phyloP scores from a whole-genome alignment of 163 green algal species.

The Coccomyxa subellipsoidea region DNA sequence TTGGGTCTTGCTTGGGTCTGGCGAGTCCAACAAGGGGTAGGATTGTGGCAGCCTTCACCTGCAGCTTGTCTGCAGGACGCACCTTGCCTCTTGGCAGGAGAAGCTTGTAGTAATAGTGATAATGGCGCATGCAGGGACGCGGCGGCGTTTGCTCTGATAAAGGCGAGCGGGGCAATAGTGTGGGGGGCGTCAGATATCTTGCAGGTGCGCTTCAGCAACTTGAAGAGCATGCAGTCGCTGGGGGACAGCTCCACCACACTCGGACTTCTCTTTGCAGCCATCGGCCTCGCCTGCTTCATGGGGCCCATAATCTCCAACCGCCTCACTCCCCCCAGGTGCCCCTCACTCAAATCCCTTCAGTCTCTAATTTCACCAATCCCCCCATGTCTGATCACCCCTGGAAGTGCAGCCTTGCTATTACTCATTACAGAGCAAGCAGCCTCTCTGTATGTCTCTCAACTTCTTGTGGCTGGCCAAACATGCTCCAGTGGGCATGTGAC shows the following conservation, averaged over 20 bases:
- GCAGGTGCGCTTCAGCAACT: slow-evolving; percentile 25
- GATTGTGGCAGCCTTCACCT: too few relatives aligned
- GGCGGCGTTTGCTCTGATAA: slow-evolving; percentile 35
- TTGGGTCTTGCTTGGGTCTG: too few relatives aligned
- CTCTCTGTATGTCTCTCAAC: too few relatives aligned
- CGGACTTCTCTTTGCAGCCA: slow-evolving; percentile 48
- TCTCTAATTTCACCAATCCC: too few relatives aligned
- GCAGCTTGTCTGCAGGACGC: too few relatives aligned
- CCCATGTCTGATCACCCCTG: too few relatives aligned
- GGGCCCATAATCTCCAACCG: slow-evolving; percentile 44
- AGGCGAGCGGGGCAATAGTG: slow-evolving; percentile 27
- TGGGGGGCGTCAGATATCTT: slow-evolving; percentile 38
- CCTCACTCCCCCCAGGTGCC: slow-evolving; percentile 25
- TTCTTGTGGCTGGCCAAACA: too few relatives aligned
- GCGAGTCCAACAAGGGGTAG: too few relatives aligned
- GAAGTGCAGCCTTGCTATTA: too few relatives aligned
- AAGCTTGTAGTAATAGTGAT: neutral
- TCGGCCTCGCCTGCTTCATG: slow-evolving; percentile 52
- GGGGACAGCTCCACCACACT: slow-evolving; percentile 30
- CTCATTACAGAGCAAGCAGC: too few relatives aligned
- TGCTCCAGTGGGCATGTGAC: neutral
- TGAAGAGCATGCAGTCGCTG: slow-evolving; percentile 39
- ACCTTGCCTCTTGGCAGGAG: too few relatives aligned
- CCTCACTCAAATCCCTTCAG: neutral
- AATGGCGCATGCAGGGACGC: slow-evolving; percentile 27